Evolutionary conservation across 176 grass and related monocot species (phyloP), one percentile per base, ranked within the genome.

Genomic region (Tuctoria greenei): DNA sequence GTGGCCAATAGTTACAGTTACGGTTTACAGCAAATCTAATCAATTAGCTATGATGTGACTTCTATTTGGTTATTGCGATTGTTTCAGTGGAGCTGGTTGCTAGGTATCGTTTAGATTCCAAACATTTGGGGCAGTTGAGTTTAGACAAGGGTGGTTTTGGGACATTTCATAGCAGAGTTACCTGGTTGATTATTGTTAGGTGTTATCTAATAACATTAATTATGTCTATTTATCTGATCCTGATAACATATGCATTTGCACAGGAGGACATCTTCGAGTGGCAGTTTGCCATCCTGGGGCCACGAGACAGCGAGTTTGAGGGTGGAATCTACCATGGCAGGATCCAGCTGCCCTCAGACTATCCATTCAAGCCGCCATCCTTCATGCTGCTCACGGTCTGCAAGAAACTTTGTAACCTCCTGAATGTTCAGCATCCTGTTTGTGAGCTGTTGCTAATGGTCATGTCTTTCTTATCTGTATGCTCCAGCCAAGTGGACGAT

Each of bases 301-400:
- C 95, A 15, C 52, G 85, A 61, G 95, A 93, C 74, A 92, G 91
- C 6, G 95, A 99, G 64, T 99, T 99, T 68, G 95, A 99, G 80
- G 95, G 95, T 64, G 95, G 95, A 69, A 92, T 99, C 51, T 99
- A 95, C 70, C 95, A 99, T 39, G 95, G 95, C 49, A 86, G 95
- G 69, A 99, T 99, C 61, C 95, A 99, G 54, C 72, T 99, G 47
- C 92, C 95, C 62, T 90, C 91, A 0, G 95, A 99, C 17, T 99
- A 99, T 72, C 95, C 95, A 41, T 92, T 99, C 60, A 99, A 99
- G 56, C 95, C 95, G 8, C 95, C 95, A 28, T 93, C 92, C 54
- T 99, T 99, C 84, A 90, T 95, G 95, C 79, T 95, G 81, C 87
- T 95, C 36, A 92, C 95, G 28, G 95, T 99, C 62, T 46, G 49